Base-by-base conservation (phyloP, 1,139 yeast genomes). In the Candida smagusa region DNA sequence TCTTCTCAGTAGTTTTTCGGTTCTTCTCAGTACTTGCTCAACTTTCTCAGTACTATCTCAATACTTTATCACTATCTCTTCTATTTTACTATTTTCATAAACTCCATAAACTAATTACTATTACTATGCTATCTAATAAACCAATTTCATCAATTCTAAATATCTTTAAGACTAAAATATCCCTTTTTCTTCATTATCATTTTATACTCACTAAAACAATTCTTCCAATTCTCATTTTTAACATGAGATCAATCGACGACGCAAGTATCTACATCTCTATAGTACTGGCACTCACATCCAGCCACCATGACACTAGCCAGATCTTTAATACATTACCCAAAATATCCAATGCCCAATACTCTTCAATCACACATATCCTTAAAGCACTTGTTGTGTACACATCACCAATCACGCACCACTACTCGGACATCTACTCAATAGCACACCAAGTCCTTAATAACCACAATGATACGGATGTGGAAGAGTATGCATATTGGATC, bases 401-500 rank as follows among this genome's bases (percentile, higher is more conserved):
- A 11, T 28, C 40, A 19, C 43, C 43, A 9, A 11, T 40, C 5
- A 30, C 38, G n/a, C 36, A 40, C 36, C 30, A 19, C 9, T 27
- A 31, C 21, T 34, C 35, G 7, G 28, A 35, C 11, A 33, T 40
- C 12, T 37, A 35, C 33, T 12, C 28, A 12, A 23, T 33, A 16
- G 43, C 38, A 4, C 33, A 34, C 12, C 13, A 11, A 12, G 30
- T 40, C n/a, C 26, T 38, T 11, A n/a, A 9, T 12, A 19, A 22
- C 21, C 12, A 28, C n/a, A 27, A 28, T 12, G 33, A 26, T 12
- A 12, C 39, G 16, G 62, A 58, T 28, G 34, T 53, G 3, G 60
- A 57, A 33, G 65, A 60, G 37, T 52, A 52, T 40, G 53, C 53
- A 31, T 48, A 51, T 32, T 48, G 52, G 46, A 37, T 49, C 25